Evolutionary conservation across 108 stramenopile genomes (phyloP), one percentile per base, ranked within the genome.

Genomic region (Schizochytrium sp.): DNA sequence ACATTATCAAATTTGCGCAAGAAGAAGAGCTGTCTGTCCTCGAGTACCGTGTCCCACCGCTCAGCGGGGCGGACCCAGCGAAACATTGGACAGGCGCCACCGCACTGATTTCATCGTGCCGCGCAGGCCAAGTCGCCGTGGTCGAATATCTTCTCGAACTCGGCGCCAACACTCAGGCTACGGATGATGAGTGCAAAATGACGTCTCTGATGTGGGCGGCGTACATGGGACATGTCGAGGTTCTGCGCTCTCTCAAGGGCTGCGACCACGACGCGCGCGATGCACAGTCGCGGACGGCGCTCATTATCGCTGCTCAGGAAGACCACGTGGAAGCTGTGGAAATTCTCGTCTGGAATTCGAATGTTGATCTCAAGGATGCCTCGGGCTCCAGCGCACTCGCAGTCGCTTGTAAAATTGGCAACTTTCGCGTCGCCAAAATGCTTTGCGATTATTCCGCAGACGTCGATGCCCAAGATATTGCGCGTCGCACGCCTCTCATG

Each of bases 381-480:
- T 47, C 76, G 14, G 76, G 76, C 45, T 53, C 45, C 8, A 53
- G 23, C 45, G n/a, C 76, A 4, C 76, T 83, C 45, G n/a, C 51
- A 6, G 12, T 16, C 51, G 76, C 76, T 12, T 21, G n/a, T 34
- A 53, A 53, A 1, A 28, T 25, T 12, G 76, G 76, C 6, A 23
- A 47, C 76, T 83, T 1, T 23, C 76, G 23, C 25, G 28, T 83
- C 48, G 76, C 76, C 6, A 83, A 83, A 34, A 53, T 53, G 28
- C 76, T 83, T 83, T 83, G 76, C 28, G 76, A 83, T 45, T 83
- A 53, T 23, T n/a, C 48, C 48, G 76, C 76, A 34, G 51, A 83
- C n/a, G 51, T 83, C 48, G 76, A 83, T 16, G 19, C 10, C 18
- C 45, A 53, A 23, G 76, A 83, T 45, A 53, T 53, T 53, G 51